Evolutionary conservation across 495 filamentous ascomycete genomes (phyloP).

Genomic region (Chaetomium fimeti): DNA sequence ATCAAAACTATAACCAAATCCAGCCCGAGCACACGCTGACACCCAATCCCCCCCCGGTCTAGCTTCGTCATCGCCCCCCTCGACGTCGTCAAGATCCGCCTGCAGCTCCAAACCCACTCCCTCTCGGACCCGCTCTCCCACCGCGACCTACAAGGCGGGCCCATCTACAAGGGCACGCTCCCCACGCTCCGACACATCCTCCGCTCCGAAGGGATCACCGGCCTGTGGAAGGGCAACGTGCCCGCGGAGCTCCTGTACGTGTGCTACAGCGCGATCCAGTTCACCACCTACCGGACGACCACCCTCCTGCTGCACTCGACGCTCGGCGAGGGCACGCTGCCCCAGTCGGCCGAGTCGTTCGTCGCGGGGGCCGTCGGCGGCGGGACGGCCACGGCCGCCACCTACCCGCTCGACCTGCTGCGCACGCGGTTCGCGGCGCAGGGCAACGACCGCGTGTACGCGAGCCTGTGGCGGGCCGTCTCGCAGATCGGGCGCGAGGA

Average conservation of each 20-base stretch:
- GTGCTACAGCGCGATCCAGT: constrained; percentile 82
- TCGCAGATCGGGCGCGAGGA: constrained; percentile 71
- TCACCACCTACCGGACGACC: constrained; percentile 78
- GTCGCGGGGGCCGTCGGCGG: constrained; percentile 78
- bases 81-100: constrained; percentile 95
- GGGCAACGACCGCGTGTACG: constrained; percentile 78
- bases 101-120: constrained; percentile 84
- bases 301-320: constrained; percentile 57
- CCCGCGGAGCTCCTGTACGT: constrained; percentile 93
- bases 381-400: constrained; percentile 72
- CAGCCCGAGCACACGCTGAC: constrained; percentile 11
- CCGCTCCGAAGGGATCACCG: constrained; percentile 74
- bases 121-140: constrained; percentile 64
- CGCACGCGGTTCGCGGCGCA: constrained; percentile 95
- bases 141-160: constrained; percentile 51
- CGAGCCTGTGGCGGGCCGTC: constrained; percentile 63
- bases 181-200: constrained; percentile 74
- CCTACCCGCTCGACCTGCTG: constrained; percentile 91
- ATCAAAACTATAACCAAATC: not conserved
- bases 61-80: constrained; percentile 90
- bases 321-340: constrained; percentile 40
- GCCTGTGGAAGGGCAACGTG: constrained; percentile 96
- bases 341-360: constrained; percentile 64
- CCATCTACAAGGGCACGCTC: constrained; percentile 76
- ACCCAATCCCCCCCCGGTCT: not conserved